These are phyloP conservation scores for Lepiota subincarnata DNA, from an alignment of 768 basidiomycete genomes.

Conservation along the genomic window DNA sequence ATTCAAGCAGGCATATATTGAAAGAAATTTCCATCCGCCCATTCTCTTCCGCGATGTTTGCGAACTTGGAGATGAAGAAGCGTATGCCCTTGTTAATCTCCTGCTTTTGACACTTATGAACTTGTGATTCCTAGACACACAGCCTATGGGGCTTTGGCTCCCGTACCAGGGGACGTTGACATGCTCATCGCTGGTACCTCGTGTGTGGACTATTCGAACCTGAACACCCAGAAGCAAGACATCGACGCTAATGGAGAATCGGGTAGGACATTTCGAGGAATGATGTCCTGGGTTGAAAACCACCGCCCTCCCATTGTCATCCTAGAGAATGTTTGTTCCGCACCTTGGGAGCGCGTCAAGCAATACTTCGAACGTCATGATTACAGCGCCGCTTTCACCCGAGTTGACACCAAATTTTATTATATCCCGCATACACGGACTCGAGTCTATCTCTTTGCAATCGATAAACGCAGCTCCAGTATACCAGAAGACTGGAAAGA, in stretches of 20 bases:
- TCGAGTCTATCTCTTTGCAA: slow-evolving; percentile 82
- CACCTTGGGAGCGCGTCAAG: slow-evolving; percentile 80
- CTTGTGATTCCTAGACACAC: slow-evolving; percentile 57
- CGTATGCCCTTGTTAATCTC: slow-evolving; percentile 44
- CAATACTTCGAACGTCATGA: slow-evolving; percentile 69
- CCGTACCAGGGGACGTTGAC: slow-evolving; percentile 89
- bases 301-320: slow-evolving; percentile 91
- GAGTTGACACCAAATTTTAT: slow-evolving; percentile 83
- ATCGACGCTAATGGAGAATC: slow-evolving; percentile 91
- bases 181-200: slow-evolving; percentile 91
- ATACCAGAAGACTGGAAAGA: slow-evolving; percentile 71
- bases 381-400: slow-evolving; percentile 67
- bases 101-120: not conserved
- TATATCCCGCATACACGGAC: slow-evolving; percentile 96
- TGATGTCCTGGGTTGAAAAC: slow-evolving; percentile 88
- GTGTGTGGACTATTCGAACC: slow-evolving; percentile 95
- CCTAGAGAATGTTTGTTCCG: slow-evolving; percentile 89
- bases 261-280: slow-evolving; percentile 89
- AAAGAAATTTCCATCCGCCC: slow-evolving; percentile 92
- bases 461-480: slow-evolving; percentile 56
- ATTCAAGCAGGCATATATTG: slow-evolving; percentile 97
- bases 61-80: slow-evolving; percentile 74
- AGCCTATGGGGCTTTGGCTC: slow-evolving; percentile 82
- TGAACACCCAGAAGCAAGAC: slow-evolving; percentile 89
- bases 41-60: slow-evolving; percentile 92